phyloP scores from a whole-genome alignment of 2,329 filamentous ascomycete genomes.

The Sporothrix curviconia region DNA sequence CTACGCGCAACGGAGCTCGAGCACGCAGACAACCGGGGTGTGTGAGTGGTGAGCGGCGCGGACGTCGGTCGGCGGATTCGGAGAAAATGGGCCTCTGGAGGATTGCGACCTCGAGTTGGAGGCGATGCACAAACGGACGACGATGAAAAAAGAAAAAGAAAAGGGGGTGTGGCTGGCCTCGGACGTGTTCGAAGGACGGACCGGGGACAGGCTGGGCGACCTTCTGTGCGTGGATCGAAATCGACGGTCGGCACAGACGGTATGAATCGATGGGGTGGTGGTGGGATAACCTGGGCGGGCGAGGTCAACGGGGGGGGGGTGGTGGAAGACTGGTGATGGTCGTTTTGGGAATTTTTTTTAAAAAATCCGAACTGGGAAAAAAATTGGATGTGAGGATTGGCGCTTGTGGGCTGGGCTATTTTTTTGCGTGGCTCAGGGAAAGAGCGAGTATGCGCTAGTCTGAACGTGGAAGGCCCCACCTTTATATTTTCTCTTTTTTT shows the following conservation, averaged over 20 bases:
- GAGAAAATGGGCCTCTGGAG: background rate
- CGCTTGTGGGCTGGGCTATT: slow-evolving; percentile 21
- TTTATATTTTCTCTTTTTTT: slow-evolving; percentile 15
- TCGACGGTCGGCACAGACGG: slow-evolving; percentile 10
- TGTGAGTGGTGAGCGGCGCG: background rate
- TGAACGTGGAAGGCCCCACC: slow-evolving; percentile 1
- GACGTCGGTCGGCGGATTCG: slow-evolving; percentile 7
- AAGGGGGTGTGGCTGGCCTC: background rate
- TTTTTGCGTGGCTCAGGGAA: slow-evolving; percentile 15
- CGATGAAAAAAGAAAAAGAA: background rate
- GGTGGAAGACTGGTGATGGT: background rate
- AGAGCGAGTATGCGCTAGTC: background rate
- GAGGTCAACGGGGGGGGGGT: background rate
- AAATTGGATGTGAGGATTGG: slow-evolving; percentile 17
- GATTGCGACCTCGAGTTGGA: slow-evolving; percentile 6
- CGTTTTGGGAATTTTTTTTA: background rate
- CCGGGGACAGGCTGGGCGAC: slow-evolving; percentile 2
- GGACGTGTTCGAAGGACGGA: background rate
- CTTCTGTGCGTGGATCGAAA: slow-evolving; percentile 7
- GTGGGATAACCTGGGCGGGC: background rate
- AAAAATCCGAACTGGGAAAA: slow-evolving; percentile 14
- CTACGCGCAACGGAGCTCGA: slow-evolving; percentile 26
- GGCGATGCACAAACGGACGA: no score
- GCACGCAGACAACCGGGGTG: slow-evolving; percentile 24
- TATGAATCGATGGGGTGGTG: background rate